Percentiles rank a stretch among this genome's conserved stretches.
Evolutionary conservation across 2,329 filamentous ascomycete genomes (phyloP).

Genomic region (Pseudopyricularia cyperi): DNA sequence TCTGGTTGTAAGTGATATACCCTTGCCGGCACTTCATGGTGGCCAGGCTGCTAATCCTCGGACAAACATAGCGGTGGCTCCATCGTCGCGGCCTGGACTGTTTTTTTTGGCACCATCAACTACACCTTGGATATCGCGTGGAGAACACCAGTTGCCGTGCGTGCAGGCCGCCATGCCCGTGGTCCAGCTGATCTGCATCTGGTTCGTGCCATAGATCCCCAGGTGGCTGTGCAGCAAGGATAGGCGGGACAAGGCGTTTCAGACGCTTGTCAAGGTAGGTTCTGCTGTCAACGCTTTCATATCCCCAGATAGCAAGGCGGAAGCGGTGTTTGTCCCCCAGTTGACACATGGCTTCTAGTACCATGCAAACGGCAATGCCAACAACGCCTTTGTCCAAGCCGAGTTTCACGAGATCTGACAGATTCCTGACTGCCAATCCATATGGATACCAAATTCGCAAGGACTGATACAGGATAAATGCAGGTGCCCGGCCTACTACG

Average conservation of each 20-base stretch:
- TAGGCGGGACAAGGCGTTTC: constrained; percentile 5
- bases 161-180: constrained; percentile 17
- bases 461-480: too few species aligned
- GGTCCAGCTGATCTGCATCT: constrained; percentile 23
- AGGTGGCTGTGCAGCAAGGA: constrained; percentile 16
- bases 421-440: too few species aligned
- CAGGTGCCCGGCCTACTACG: constrained; percentile 4
- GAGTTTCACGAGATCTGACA: constrained; percentile 33
- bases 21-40: too few species aligned
- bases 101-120: constrained; percentile 28
- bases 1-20: not conserved
- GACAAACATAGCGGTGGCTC: constrained; percentile 1
- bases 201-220: constrained; percentile 25
- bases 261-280: not conserved
- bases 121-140: constrained; percentile 27
- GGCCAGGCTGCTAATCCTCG: too few species aligned
- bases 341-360: constrained; percentile 10
- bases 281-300: too few species aligned
- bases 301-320: too few species aligned
- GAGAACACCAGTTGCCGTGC: constrained; percentile 13
- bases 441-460: too few species aligned
- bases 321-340: constrained; percentile 26
- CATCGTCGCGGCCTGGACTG: constrained; percentile 28
- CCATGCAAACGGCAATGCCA: constrained; percentile 19
- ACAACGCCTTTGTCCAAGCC: constrained; percentile 19